Conservation (phyloP, 202 grass and related monocot species). For the Panicum virgatum region DNA sequence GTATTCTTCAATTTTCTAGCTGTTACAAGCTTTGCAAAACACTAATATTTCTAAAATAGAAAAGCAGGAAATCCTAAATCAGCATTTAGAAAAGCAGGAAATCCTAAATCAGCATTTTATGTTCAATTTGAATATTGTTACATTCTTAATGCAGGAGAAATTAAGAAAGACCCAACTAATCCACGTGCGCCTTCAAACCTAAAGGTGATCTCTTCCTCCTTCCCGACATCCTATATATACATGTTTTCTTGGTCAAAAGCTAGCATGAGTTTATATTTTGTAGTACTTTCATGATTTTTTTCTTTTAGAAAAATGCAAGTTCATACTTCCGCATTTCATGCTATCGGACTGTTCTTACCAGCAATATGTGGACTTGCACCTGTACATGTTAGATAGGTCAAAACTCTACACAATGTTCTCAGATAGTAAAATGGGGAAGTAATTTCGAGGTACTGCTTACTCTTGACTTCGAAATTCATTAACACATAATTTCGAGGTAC, state of each 20-base stretch:
- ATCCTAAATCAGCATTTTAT: constrained; percentile 19
- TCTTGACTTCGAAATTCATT: background rate
- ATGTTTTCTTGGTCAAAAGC: constrained; percentile 21
- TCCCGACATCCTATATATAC: background rate
- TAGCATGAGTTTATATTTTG: background rate
- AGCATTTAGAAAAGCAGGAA: background rate
- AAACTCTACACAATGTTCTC: background rate
- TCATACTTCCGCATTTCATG: background rate
- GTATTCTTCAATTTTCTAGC: background rate
- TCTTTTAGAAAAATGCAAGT: background rate
- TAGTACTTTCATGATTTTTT: background rate
- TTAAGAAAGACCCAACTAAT: constrained; percentile 42
- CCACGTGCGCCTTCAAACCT: constrained; percentile 25
- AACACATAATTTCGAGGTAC: background rate
- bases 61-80: no score
- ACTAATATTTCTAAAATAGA: background rate
- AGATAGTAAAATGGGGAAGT: no score
- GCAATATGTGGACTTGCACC: background rate
- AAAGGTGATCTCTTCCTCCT: constrained; percentile 43
- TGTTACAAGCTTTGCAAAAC: background rate
- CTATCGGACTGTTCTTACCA: constrained; percentile 1
- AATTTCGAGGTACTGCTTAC: no score
- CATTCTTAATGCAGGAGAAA: constrained; percentile 48
- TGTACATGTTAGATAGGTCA: constrained; percentile 10
- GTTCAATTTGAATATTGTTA: constrained; percentile 42